Conservation (phyloP, 2,329 filamentous ascomycete species). For the Fusarium nodosum region DNA sequence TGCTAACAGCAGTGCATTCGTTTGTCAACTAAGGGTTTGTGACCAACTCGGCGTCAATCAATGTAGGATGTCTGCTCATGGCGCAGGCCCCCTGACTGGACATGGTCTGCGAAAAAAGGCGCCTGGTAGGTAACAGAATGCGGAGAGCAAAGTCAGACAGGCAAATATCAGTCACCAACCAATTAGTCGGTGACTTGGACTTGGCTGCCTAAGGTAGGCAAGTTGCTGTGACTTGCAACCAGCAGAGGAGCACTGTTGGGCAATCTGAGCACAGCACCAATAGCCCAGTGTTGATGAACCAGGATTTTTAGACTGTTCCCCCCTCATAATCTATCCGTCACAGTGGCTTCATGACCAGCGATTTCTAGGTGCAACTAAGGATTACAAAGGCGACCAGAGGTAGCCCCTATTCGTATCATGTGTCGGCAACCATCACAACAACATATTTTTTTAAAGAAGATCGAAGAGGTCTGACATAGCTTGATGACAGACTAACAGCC, state of each 20-base stretch:
- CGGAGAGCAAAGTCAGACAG: constrained; percentile 18
- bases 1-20: constrained; percentile 25
- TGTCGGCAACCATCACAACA: not conserved
- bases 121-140: constrained; percentile 14
- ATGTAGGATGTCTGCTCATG: constrained; percentile 29
- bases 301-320: constrained; percentile 4
- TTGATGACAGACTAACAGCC: not conserved
- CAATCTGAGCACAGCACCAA: constrained; percentile 17
- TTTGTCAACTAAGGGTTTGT: constrained; percentile 19
- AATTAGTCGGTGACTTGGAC: constrained; percentile 21
- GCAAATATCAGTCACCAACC: constrained; percentile 10
- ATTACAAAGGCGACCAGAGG: constrained; percentile 3
- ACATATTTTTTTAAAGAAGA: not conserved
- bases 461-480: not conserved
- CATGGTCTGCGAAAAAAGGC: constrained; percentile 29
- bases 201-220: constrained; percentile 18
- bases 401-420: constrained; percentile 12
- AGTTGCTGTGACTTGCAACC: constrained; percentile 13
- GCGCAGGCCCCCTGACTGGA: constrained; percentile 17
- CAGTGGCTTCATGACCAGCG: constrained; percentile 9
- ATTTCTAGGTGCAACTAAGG: not conserved
- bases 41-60: constrained; percentile 30
- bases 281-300: constrained; percentile 1
- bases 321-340: constrained; percentile 16
- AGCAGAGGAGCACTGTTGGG: constrained; percentile 1